Base-by-base conservation (phyloP, 257 asterid species). In the Scutellaria barbata region DNA sequence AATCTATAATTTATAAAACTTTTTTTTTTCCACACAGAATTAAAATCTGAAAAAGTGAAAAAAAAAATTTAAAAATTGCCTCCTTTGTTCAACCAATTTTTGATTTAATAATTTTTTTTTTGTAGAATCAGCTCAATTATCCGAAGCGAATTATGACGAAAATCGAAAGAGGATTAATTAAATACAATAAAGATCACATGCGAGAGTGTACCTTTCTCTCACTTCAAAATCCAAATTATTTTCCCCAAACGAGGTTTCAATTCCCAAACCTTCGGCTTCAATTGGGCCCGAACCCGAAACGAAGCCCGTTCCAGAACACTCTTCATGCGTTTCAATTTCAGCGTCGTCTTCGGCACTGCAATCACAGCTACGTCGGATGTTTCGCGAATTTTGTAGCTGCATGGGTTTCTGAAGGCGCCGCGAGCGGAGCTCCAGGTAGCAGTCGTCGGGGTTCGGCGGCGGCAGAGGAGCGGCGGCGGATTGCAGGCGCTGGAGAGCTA, bases 391-490 rank as follows among this genome's bases (percentile, higher is more conserved):
- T 10, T n/a, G 68, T 30, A 25, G 71, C 59, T 77, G 80, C 81
- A 66, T 63, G 78, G 74, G 57, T 45, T 82, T 87, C 66, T 78
- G 74, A 47, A 87, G 90, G 17, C 88, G 84, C 33, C 90, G 87
- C 1, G 94, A 84, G 17, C 96, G 89, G 66, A 90, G 93, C 72
- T 90, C 81, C 1, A 90, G 89, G 81, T 84, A 86, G 47, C 79
- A 71, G n/a, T 76, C 48, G 35, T 81, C 86, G 1, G 78, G 54
- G 37, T 55, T 53, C n/a, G 83, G 20, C 33, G 20, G 4, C 25
- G 81, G 54, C 53, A 72, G 53, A 41, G 40, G 55, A 17, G 69
- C 10, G 46, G 81, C 55, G 51, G 59, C 18, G 56, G 83, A 58
- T 14, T 82, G 84, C 1, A 77, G 87, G 72, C 89, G 86, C 30